Evolutionary conservation across 495 filamentous ascomycete species (phyloP), one percentile per base, ranked within the genome.

Genomic region (Penicillium argentinense): DNA sequence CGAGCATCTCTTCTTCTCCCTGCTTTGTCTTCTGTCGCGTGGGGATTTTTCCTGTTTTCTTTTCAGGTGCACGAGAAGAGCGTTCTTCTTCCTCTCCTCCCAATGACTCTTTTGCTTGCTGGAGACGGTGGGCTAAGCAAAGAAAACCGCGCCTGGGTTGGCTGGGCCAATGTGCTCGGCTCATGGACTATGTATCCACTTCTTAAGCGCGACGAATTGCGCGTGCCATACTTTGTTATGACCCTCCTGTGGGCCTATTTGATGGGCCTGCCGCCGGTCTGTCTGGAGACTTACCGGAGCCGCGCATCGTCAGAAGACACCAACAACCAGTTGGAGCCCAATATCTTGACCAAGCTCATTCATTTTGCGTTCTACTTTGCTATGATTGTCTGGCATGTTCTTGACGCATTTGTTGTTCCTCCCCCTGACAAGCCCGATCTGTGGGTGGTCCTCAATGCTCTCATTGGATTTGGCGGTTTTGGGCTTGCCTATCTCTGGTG

Each of bases 21-120:
- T 7, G 88, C 86, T 0, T 73, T 97, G 13, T 85, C 90, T 2
- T 76, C 84, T 12, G 88, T 86, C 0, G 85, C 91, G 1, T 98
- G 93, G 93, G 93, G 87, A 2, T 98, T 98, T 73, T 98, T 97
- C 66, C 71, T 98, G 9, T 96, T 91, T 66, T 91, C 87, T 42
- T 98, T 96, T 68, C 93, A 98, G 54, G 93, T 98, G 0, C 93
- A 98, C 64, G 93, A 98, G 68, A 98, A 98, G 72, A 95, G 88
- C 53, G 89, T 95, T 0, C 74, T 98, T 4, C 79, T 98, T 0
- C 93, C 93, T 3, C 74, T 97, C 18, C 80, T 96, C 49, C 93
- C 93, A 0, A 93, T 92, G 84, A 96, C 91, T 0, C 69, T 96
- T 7, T 72, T 96, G 4, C 78, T 97, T 14, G 86, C 86, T 12